Evolutionary conservation across 306 rosid genomes (phyloP), one percentile per base, ranked within the genome.

Genomic region (Trifolium fragiferum): DNA sequence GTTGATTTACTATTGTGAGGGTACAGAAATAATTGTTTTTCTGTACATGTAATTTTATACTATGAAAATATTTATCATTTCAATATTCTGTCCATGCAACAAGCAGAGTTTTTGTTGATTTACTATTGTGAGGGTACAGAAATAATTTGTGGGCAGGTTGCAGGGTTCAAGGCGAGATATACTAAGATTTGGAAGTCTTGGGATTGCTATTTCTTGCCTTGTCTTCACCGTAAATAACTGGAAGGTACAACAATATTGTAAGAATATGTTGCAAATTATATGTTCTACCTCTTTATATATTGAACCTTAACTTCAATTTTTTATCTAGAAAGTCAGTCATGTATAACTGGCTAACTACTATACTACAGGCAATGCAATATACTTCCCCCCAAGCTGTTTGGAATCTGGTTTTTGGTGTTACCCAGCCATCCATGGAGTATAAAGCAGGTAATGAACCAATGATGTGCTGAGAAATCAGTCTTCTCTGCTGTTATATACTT

Each of bases 81-180:
- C 58, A 55, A 47, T 63, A 75, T 33, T 71, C 81, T 74, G 20
- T 49, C 19, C 16, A 5, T 63, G 43, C 78, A 73, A 75, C 68
- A 55, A 68, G 51, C 58, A 51, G n/a, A 70, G 40, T 66, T 76
- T 55, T 62, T 75, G 55, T 80, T 73, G 76, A 72, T 60, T 62
- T 70, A 55, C 76, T 82, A 64, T 76, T 71, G 80, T 78, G 88
- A 84, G 84, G 91, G 81, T 83, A 70, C 84, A 83, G 86, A 77
- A 83, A 82, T 90, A 81, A 90, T 88, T 87, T 83, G 65, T 94
- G 88, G 85, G 77, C 96, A 94, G 98, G 98, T 86, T 94, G 85
- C 91, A 83, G 93, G 98, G 96, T 87, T 83, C 89, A 79, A 90
- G 95, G 64, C 91, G 96, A 82, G 94, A 90, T 88, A 80, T 94